Evolutionary conservation across 352 stramenopile genomes (phyloP).

Genomic region (Lagenidium sp.): DNA sequence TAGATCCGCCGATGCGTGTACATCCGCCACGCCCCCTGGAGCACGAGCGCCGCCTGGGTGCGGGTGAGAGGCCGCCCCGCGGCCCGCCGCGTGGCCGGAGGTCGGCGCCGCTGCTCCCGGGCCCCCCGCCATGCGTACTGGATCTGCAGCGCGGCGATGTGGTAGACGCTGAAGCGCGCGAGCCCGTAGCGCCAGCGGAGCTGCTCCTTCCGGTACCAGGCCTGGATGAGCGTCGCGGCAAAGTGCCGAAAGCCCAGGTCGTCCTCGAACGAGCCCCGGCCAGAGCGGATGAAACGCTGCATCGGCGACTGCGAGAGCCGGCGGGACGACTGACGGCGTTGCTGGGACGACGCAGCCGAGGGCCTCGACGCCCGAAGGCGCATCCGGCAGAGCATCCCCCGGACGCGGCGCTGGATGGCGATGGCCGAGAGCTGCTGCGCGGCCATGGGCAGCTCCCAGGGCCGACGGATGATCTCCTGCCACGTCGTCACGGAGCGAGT

Average conservation of each 20-base stretch:
- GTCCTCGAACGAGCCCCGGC: constrained; percentile 39
- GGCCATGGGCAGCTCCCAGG: constrained; percentile 77
- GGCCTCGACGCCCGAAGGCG: background rate
- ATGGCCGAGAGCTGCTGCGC: constrained; percentile 71
- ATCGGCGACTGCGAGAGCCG: constrained; percentile 35
- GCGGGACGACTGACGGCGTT: no score
- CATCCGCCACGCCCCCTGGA: constrained; percentile 63
- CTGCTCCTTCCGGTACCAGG: constrained; percentile 58
- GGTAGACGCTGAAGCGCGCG: constrained; percentile 62
- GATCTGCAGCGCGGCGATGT: constrained; percentile 81
- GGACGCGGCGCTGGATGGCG: constrained; percentile 65
- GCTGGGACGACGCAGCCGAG: background rate
- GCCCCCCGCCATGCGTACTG: constrained; percentile 61
- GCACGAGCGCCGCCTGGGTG: constrained; percentile 25
- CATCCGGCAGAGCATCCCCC: constrained; percentile 49
- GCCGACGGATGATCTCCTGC: constrained; percentile 52
- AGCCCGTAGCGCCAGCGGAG: constrained; percentile 32
- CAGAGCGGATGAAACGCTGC: constrained; percentile 55
- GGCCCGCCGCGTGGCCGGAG: constrained; percentile 44
- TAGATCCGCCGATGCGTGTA: constrained; percentile 75
- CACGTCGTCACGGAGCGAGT: background rate
- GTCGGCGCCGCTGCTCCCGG: constrained; percentile 37
- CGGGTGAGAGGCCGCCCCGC: constrained; percentile 32
- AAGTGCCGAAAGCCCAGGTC: constrained; percentile 49
- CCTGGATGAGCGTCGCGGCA: constrained; percentile 46